Evolutionary conservation across 495 filamentous ascomycete species (phyloP).

Genomic region (Cladorrhinum samala): DNA sequence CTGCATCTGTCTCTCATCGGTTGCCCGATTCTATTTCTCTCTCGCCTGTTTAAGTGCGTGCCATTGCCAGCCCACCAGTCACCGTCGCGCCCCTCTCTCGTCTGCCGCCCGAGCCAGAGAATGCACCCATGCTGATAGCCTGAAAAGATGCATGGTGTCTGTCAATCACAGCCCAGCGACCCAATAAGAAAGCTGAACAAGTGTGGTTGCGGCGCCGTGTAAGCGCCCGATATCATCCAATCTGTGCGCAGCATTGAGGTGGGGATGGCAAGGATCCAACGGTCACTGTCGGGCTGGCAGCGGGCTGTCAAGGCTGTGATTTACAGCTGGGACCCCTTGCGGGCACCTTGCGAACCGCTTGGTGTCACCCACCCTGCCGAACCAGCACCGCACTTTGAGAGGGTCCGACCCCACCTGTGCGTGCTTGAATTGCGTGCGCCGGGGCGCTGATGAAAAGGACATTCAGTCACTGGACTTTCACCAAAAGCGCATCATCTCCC

Average conservation of each 20-base stretch:
- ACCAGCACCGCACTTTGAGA: no score
- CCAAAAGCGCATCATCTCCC: no score
- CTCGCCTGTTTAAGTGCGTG: slow-evolving; percentile 3
- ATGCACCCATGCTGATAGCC: slow-evolving; percentile 17
- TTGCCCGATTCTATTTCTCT: not conserved
- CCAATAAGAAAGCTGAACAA: slow-evolving; percentile 22
- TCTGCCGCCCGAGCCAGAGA: slow-evolving; percentile 20
- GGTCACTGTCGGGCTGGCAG: not conserved
- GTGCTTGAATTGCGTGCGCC: no score
- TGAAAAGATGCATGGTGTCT: slow-evolving; percentile 24
- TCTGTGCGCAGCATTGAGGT: slow-evolving; percentile 11
- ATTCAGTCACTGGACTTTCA: no score
- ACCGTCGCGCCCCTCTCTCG: not conserved
- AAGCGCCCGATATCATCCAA: slow-evolving; percentile 26
- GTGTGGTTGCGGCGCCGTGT: slow-evolving; percentile 14
- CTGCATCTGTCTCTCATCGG: not conserved
- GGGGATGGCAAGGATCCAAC: slow-evolving; percentile 3
- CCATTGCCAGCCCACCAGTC: not conserved
- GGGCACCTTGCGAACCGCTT: not conserved
- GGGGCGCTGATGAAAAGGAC: no score
- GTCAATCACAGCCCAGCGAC: slow-evolving; percentile 22
- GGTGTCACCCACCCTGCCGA: not conserved
- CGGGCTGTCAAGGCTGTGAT: not conserved
- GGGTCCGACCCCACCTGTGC: no score
- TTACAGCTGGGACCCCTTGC: not conserved